phyloP scores from a whole-genome alignment of 1,284 basidiomycete species.

The Cryptococcus wingfieldii region DNA sequence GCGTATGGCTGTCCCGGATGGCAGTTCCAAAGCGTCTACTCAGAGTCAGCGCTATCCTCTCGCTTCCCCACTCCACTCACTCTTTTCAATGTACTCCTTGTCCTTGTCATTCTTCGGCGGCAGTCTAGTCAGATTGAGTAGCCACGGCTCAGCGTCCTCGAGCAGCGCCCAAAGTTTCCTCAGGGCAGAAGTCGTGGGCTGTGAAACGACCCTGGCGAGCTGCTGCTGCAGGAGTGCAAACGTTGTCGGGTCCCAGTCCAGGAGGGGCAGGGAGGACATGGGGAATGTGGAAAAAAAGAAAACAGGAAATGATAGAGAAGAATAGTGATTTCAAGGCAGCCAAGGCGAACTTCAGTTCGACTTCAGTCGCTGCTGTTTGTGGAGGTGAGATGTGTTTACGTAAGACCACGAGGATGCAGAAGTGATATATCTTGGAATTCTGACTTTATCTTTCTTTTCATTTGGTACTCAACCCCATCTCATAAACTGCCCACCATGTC shows the following conservation, averaged over 20 bases:
- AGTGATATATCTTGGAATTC: not conserved
- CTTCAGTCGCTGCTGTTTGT: not conserved
- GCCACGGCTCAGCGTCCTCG: slow-evolving; percentile 41
- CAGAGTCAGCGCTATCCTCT: not conserved
- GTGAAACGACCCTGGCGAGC: slow-evolving; percentile 29
- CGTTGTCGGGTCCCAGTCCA: slow-evolving; percentile 39
- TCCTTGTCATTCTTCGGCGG: slow-evolving; percentile 35
- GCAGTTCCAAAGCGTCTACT: slow-evolving; percentile 22
- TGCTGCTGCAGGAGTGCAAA: slow-evolving; percentile 39
- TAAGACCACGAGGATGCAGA: not conserved
- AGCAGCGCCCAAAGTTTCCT: slow-evolving; percentile 30
- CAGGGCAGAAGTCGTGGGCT: slow-evolving; percentile 37
- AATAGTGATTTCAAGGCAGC: not conserved
- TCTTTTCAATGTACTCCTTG: slow-evolving; percentile 32
- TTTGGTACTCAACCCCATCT: not conserved
- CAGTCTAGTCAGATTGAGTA: slow-evolving; percentile 32
- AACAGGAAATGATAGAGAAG: not conserved
- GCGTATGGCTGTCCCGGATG: slow-evolving; percentile 31
- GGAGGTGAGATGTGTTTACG: not conserved
- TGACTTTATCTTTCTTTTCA: not conserved
- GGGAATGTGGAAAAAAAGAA: not conserved
- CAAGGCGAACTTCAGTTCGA: no score
- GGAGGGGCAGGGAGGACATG: slow-evolving; percentile 28
- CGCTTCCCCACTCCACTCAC: slow-evolving; percentile 14
- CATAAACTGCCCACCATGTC: slow-evolving; percentile 16